Percentiles rank a stretch among this genome's conserved stretches.
Evolutionary conservation across 2,329 filamentous ascomycete genomes (phyloP).

Genomic region (Verticillium dahliae): DNA sequence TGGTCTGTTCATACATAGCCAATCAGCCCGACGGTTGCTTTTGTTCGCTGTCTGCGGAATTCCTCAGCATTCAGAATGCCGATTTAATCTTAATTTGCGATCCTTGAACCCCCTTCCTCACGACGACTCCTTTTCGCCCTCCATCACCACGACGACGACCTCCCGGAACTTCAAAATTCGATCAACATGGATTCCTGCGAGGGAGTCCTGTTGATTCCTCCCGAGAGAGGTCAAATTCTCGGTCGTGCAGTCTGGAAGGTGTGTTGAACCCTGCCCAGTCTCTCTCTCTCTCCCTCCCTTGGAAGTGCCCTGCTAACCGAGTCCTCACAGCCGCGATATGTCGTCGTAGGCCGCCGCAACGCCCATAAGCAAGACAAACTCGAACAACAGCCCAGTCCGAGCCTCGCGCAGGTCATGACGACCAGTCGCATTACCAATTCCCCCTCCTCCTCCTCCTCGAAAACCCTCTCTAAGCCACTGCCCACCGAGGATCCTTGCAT

Average conservation of each 20-base stretch:
- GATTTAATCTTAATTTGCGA: not conserved
- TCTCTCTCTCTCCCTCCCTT: not conserved
- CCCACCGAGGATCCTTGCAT: constrained; percentile 37
- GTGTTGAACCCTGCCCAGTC: constrained; percentile 8
- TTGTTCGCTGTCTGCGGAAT: not conserved
- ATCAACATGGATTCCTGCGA: constrained; percentile 23
- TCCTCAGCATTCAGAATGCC: not conserved
- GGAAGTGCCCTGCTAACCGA: constrained; percentile 11
- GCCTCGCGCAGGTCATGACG: constrained; percentile 31
- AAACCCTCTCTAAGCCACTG: constrained; percentile 4
- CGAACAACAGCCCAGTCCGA: constrained; percentile 25
- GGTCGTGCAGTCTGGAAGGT: constrained; percentile 48
- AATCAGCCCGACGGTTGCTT: not conserved
- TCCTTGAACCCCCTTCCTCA: not conserved
- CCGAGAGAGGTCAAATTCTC: constrained; percentile 43
- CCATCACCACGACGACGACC: not conserved
- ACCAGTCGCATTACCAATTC: constrained; percentile 28
- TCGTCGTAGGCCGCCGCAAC: constrained; percentile 41
- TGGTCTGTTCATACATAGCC: not conserved
- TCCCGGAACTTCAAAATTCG: not conserved
- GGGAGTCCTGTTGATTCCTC: constrained; percentile 42
- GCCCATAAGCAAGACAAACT: constrained; percentile 20
- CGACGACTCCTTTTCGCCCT: not conserved
- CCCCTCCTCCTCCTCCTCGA: constrained; percentile 16
- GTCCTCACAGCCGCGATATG: constrained; percentile 46